phyloP scores from a whole-genome alignment of 2,329 filamentous ascomycete species.

The Apiospora aurea region DNA sequence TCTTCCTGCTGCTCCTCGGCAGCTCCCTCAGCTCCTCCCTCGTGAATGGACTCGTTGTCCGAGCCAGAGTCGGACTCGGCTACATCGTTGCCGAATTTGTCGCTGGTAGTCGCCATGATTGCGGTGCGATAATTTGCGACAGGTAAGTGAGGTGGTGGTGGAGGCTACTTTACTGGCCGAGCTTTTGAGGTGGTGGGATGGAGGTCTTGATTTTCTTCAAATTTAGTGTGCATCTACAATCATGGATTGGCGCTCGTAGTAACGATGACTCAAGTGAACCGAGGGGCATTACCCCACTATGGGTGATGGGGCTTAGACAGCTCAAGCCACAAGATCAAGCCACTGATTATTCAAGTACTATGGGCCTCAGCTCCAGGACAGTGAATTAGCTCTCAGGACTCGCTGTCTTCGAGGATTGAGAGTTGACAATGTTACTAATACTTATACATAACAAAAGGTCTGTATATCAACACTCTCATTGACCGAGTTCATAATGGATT shows the following conservation, averaged over 20 bases:
- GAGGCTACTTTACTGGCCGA: conserved; percentile 17
- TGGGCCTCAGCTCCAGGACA: too few species aligned
- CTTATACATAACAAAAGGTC: background rate
- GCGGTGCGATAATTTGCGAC: conserved; percentile 15
- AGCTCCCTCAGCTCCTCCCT: conserved; percentile 57
- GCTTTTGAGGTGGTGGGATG: conserved; percentile 19
- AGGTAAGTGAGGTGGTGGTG: background rate
- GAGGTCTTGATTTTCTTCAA: conserved; percentile 23
- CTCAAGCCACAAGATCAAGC: background rate
- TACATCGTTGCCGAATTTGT: conserved; percentile 75
- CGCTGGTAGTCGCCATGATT: conserved; percentile 36
- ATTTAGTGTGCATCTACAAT: conserved; percentile 24
- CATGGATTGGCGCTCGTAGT: conserved; percentile 16
- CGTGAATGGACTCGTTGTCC: conserved; percentile 65
- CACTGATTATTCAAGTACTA: background rate
- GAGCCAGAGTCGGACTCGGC: conserved; percentile 72
- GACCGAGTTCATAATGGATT: background rate
- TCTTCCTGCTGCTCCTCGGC: conserved; percentile 62
- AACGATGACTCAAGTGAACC: conserved; percentile 23
- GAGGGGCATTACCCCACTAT: conserved; percentile 24
- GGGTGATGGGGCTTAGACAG: background rate
- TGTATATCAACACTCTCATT: background rate
- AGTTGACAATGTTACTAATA: background rate
- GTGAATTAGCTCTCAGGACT: background rate
- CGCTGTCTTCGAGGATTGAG: background rate